These are phyloP conservation scores for Pichia occidentalis DNA, from an alignment of 805 yeast species.

Conservation along the genomic window DNA sequence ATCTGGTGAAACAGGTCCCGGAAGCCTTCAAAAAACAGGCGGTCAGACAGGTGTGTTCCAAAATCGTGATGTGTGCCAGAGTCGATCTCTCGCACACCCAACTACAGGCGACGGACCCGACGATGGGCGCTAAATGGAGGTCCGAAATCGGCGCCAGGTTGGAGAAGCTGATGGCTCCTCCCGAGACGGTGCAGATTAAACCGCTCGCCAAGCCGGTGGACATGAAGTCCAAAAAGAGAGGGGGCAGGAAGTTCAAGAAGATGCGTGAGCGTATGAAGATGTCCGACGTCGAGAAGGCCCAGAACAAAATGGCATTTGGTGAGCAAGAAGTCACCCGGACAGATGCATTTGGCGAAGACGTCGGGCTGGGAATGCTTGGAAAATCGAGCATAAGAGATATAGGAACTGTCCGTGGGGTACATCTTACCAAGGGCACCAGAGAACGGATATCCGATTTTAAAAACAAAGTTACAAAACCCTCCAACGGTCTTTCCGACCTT, in stretches of 20 bases:
- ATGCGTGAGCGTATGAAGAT: constrained; percentile 73
- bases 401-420: constrained; percentile 9
- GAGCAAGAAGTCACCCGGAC: constrained; percentile 54
- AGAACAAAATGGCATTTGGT: constrained; percentile 81
- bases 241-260: constrained; percentile 76
- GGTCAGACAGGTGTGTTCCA: constrained; percentile 72
- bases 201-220: constrained; percentile 73
- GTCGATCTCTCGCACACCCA: constrained; percentile 43
- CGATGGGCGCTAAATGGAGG: constrained; percentile 52
- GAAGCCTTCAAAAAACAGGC: constrained; percentile 59
- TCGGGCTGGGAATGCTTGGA: constrained; percentile 72
- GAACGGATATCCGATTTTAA: constrained; percentile 13
- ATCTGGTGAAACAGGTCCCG: constrained; percentile 52
- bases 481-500: no score
- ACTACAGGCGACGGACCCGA: constrained; percentile 30
- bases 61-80: constrained; percentile 75
- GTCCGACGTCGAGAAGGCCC: constrained; percentile 77
- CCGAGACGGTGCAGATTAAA: constrained; percentile 60
- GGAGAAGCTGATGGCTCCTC: constrained; percentile 71
- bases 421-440: constrained; percentile 14
- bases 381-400: constrained; percentile 20
- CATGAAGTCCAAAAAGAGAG: constrained; percentile 72
- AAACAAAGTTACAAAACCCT: no score
- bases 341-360: constrained; percentile 71
- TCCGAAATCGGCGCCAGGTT: constrained; percentile 57